Conservation (phyloP, 345 rosid genomes). For the Murraya paniculata region DNA sequence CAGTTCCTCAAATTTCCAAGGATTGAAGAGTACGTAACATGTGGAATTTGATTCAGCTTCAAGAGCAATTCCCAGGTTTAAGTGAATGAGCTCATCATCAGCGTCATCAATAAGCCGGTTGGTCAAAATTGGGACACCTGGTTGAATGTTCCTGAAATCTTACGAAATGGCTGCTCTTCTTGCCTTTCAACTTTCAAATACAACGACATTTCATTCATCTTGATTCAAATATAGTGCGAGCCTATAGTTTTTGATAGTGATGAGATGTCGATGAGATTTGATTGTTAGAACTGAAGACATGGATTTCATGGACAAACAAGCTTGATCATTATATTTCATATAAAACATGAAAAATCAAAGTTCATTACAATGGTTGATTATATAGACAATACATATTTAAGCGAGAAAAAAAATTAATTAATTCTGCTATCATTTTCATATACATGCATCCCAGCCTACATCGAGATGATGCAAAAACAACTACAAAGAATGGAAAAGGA, state of each 20-base stretch:
- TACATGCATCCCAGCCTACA: conserved; percentile 20
- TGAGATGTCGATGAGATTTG: no score
- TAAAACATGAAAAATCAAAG: background rate
- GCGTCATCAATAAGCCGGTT: background rate
- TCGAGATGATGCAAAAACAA: conserved; percentile 2
- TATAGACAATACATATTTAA: background rate
- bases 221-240: no score
- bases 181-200: no score
- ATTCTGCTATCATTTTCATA: conserved; percentile 24
- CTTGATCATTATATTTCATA: background rate
- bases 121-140: background rate
- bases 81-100: conserved; percentile 8
- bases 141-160: background rate
- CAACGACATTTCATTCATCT: no score
- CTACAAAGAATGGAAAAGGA: conserved; percentile 33
- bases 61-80: conserved; percentile 19
- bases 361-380: background rate
- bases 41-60: conserved; percentile 21
- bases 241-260: no score
- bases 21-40: conserved; percentile 18
- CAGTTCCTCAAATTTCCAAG: conserved; percentile 33
- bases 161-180: background rate
- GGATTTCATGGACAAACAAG: no score
- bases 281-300: no score
- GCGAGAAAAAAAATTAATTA: background rate